Percentiles rank a stretch among this genome's conserved stretches.
These are phyloP conservation scores for Globisporangium spinosum DNA, from an alignment of 352 stramenopile genomes.

Conservation along the genomic window DNA sequence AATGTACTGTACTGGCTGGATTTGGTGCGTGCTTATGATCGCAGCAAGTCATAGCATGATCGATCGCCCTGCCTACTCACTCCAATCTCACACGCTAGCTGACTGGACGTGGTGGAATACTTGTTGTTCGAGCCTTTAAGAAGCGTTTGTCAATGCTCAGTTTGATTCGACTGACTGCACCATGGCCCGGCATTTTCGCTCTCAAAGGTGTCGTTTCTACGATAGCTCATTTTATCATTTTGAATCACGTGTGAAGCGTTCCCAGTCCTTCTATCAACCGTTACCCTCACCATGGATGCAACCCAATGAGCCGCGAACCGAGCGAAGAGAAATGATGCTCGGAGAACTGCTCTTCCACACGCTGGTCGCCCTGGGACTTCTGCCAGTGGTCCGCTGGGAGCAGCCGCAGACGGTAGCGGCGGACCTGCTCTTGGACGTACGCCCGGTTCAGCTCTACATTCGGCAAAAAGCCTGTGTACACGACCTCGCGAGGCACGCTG, in stretches of 20 bases:
- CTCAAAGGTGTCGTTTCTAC: no score
- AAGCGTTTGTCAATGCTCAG: no score
- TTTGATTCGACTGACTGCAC: no score
- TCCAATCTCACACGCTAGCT: no score
- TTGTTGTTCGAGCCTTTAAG: no score
- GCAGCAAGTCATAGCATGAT: no score
- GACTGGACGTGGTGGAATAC: no score
- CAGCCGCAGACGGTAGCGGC: conserved; percentile 57
- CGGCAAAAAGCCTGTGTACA: conserved; percentile 86
- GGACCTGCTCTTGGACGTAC: conserved; percentile 73
- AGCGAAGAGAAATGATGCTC: conserved; percentile 60
- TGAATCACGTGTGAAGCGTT: not conserved
- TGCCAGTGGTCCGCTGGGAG: conserved; percentile 77
- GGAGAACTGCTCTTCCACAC: conserved; percentile 61
- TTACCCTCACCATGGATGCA: conserved; percentile 47
- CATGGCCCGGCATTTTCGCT: no score
- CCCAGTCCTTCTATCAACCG: not conserved
- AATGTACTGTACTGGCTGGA: no score
- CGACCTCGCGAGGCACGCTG: conserved; percentile 56
- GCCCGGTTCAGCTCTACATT: conserved; percentile 59
- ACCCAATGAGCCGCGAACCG: conserved; percentile 57
- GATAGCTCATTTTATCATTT: not conserved
- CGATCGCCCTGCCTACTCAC: no score
- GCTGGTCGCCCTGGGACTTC: conserved; percentile 52
- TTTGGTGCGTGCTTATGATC: no score